Base-by-base conservation (phyloP, 129 eudicot species). In the Ambrosia trifida region DNA sequence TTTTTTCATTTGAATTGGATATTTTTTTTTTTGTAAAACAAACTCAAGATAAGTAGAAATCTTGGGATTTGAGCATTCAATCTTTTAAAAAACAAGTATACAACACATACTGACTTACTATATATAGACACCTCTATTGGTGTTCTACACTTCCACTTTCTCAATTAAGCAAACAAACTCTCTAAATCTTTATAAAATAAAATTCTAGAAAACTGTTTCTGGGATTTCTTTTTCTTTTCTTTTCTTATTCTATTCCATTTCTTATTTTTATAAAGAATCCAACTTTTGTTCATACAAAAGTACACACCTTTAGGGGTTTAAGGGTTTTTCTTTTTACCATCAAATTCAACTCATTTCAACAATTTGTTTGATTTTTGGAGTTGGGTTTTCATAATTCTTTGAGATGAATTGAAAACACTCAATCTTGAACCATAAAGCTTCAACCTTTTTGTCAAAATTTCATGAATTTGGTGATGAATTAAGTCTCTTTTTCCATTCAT, bases 51-150 rank as follows among this genome's bases (percentile, higher is more conserved):
- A 71, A 70, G 61, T 85, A 69, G 30, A 50, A 71, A 79, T 64
- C 67, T 83, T 70, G 81, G 85, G 83, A 79, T 74, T 67, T 80
- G 91, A 80, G 87, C 75, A 66, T 47, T 64, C 77, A 64, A 20
- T 62, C 51, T 68, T 52, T 58, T 70, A 58, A 72, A 45, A 60
- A 9, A 64, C 56, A 71, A 16, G 11, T 7, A n/a, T 49, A 49
- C 24, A 28, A 43, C 76, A 36, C 24, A 28, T 43, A 19, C 38
- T 63, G 43, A 36, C 24, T 17, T 43, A 19, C 38, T 63, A 51
- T 50, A 45, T 47, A 77, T 69, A 40, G 19, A 64, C 70, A 17
- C 31, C 72, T 17, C 2, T 69, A 17, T 13, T 72, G 63, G 59
- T 16, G 35, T 53, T 64, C 70, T 73, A 72, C 79, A 59, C 64